These are phyloP conservation scores for Naegleria lovaniensis DNA, from an alignment of 208 protist genomes.

Conservation along the genomic window DNA sequence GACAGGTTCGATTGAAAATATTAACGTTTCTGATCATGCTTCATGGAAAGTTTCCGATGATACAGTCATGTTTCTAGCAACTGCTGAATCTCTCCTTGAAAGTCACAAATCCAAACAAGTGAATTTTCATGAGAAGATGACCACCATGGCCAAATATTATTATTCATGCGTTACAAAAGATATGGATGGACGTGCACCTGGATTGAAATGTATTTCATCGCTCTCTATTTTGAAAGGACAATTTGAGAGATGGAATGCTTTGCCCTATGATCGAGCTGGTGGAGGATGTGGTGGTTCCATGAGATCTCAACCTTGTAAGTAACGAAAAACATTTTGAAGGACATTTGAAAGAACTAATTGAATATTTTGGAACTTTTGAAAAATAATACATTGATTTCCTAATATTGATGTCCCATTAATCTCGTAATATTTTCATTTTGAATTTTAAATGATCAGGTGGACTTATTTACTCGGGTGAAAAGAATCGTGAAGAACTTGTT, in stretches of 20 bases:
- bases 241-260: neutral
- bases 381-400: too few species aligned
- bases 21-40: neutral
- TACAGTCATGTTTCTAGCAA: constrained; percentile 10
- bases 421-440: neutral
- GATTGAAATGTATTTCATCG: neutral
- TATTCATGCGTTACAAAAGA: neutral
- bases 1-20: neutral
- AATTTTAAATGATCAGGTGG: neutral
- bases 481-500: neutral
- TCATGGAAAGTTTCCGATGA: constrained; percentile 6
- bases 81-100: neutral
- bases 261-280: neutral
- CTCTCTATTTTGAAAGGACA: too few species aligned
- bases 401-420: too few species aligned
- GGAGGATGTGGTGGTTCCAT: constrained; percentile 12
- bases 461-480: neutral
- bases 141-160: neutral
- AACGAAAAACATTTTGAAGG: too few species aligned
- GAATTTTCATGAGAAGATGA: neutral
- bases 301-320: neutral
- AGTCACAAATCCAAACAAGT: too few species aligned
- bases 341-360: too few species aligned
- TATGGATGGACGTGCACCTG: constrained; percentile 13
- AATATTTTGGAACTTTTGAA: too few species aligned